Percentiles rank a stretch among this genome's conserved stretches.
These are phyloP conservation scores for Pyrenula aspistea DNA, from an alignment of 495 filamentous ascomycete species.

Conservation along the genomic window DNA sequence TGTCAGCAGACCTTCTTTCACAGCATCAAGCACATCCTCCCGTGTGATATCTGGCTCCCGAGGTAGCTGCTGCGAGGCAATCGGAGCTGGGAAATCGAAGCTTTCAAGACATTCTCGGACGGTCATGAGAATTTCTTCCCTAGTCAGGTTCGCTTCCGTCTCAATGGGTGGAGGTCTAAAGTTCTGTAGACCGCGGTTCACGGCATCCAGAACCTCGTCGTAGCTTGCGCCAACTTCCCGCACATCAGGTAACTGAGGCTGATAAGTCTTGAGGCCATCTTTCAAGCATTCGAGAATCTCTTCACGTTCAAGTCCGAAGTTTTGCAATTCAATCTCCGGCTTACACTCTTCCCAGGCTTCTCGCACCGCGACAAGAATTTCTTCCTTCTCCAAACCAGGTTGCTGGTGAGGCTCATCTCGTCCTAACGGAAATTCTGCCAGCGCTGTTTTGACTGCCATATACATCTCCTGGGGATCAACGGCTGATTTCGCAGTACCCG, in stretches of 20 bases:
- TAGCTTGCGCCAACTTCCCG: conserved; percentile 47
- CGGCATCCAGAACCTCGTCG: conserved; percentile 69
- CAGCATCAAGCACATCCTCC: conserved; percentile 41
- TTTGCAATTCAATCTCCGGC: conserved; percentile 79
- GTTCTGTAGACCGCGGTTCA: conserved; percentile 70
- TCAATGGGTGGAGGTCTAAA: conserved; percentile 61
- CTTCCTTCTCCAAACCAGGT: conserved; percentile 52
- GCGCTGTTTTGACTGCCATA: conserved; percentile 62
- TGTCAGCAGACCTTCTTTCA: conserved; percentile 42
- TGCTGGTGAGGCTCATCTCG: neutral
- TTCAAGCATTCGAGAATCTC: conserved; percentile 76
- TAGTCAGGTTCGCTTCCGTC: conserved; percentile 52
- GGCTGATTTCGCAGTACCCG: conserved; percentile 21
- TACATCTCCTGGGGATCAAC: conserved; percentile 73
- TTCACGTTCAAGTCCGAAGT: conserved; percentile 77
- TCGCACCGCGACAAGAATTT: conserved; percentile 71
- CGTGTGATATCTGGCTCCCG: conserved; percentile 26
- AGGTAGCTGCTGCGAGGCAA: neutral
- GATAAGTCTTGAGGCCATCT: conserved; percentile 70
- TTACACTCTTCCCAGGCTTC: conserved; percentile 88
- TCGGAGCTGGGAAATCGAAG: conserved; percentile 46
- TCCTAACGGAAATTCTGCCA: conserved; percentile 47
- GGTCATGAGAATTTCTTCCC: conserved; percentile 63
- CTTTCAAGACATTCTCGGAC: conserved; percentile 69
- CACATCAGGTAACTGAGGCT: conserved; percentile 33